Base-by-base conservation (phyloP, 2,329 filamentous ascomycete species). In the Alternaria gaisen region DNA sequence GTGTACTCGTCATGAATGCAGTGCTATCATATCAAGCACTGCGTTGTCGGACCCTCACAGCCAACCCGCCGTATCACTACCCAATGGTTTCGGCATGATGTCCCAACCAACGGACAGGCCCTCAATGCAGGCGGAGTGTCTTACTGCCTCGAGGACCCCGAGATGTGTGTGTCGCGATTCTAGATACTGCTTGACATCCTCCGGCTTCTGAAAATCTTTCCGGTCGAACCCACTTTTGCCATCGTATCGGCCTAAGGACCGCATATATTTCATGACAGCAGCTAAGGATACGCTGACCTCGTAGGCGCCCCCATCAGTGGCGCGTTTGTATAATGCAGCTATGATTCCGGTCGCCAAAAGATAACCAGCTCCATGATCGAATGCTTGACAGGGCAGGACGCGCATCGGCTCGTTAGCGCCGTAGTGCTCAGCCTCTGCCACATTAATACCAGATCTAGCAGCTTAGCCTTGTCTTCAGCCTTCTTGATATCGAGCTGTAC, bases 361-460 rank as follows among this genome's bases (percentile, higher is more conserved):
- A 55, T 85, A 88, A 0, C 86, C 86, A 0, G 80, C 80, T 0
- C 80, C 84, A 61, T 88, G 85, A 67, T 88, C 86, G 0, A 88
- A 78, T 0, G 83, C 85, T 71, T 88, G 86, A 55, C 83, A 86
- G 0, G 86, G 86, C 32, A 82, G 75, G 0, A 81, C 74, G 1
- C 80, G 79, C 0, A 82, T 81, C 0, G 74, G 56, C 47, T 82
- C 80, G 0, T 78, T 79, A 0, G 69, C 60, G 3, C 77, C 80
- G 22, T 71, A 81, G 46, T 82, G 79, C 56, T 83, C 78, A 0
- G 85, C 85, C 66, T 88, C 86, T 0, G 83, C 83, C 1, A 85
- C 77, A 44, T 87, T 87, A 71, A 87, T 81, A 0, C 86, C 86
- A 87, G 78, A 6, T 78, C 72, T 3, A 76, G 70, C 0, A 86